phyloP scores from a whole-genome alignment of 106 monocot genomes.

The Cymbidium sinense region DNA sequence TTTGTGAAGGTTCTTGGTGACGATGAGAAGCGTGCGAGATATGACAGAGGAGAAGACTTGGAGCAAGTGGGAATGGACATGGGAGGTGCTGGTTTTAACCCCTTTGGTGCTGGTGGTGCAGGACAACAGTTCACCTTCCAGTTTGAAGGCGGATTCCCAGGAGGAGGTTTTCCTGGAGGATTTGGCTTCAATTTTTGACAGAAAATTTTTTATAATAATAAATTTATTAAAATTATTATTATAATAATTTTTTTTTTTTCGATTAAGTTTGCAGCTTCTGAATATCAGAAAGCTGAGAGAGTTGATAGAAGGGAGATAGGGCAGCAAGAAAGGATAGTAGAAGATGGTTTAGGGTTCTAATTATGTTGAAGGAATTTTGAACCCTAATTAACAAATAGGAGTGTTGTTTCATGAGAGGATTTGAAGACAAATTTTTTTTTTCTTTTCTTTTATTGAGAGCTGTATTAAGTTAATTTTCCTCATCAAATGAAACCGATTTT shows the following conservation, averaged over 20 bases:
- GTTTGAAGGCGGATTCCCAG: constrained; percentile 62
- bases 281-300: too few relatives aligned
- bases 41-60: constrained; percentile 86
- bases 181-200: constrained; percentile 41
- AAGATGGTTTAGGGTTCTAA: background rate
- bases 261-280: background rate
- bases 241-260: constrained; percentile 4
- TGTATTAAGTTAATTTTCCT: too few relatives aligned
- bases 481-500: too few relatives aligned
- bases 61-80: constrained; percentile 57
- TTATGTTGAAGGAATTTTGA: too few relatives aligned
- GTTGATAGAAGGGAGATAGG: background rate
- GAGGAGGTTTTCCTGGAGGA: constrained; percentile 52
- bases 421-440: too few relatives aligned
- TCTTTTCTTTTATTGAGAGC: too few relatives aligned
- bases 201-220: background rate
- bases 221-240: too few relatives aligned
- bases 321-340: background rate
- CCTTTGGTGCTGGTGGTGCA: constrained; percentile 53
- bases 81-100: constrained; percentile 75
- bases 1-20: constrained; percentile 71
- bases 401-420: too few relatives aligned
- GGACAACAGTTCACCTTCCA: constrained; percentile 71
- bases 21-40: constrained; percentile 79
- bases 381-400: too few relatives aligned